Base-by-base conservation (phyloP, 768 basidiomycete genomes). In the Leccinum incarnatum region DNA sequence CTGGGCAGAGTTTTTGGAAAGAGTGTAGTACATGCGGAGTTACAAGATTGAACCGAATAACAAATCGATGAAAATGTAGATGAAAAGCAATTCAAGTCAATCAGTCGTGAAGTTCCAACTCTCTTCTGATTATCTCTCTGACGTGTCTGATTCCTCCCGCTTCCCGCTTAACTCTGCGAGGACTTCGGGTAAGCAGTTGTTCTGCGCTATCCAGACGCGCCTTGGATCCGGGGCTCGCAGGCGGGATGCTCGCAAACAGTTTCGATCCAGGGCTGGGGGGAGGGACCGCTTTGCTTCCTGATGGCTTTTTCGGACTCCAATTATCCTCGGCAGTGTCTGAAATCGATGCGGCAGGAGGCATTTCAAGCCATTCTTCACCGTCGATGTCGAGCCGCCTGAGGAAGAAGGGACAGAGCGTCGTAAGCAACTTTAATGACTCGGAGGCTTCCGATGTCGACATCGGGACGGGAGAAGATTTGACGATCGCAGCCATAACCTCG, bases 391-490 rank as follows among this genome's bases (percentile, higher is more conserved):
- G 76, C 57, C 76, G 79, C 67, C 79, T 84, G 53, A 93, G 72
- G 77, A 93, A 93, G 75, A 93, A 93, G 2, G 91, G 90, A 66
- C 91, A 93, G 12, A 92, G 74, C 45, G 79, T 78, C 17, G 80
- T 77, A 53, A 93, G 78, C 71, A 93, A 78, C 25, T 74, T 74
- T 49, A 93, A 70, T 2, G 89, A 91, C 67, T 93, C 89, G 49
- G 79, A 82, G 2, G 91, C 90, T 72, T 93, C 91, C 10, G 87
- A 85, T 27, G 78, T 73, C 19, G 91, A 93, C 61, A 91, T 83
- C 8, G 91, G 90, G 6, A 93, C 85, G 1, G 88, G 85, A 0
- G 90, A 91, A 0, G 90, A 92, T 73, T 93, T 92, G 55, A 92
- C 73, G 59, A 93, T 76, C 11, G 90, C 86, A 23, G 81, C 73